A percentile compares a stretch with the other conserved stretches of the same genome.
phyloP scores from a whole-genome alignment of 129 eudicot genomes.

The Logfia minima region DNA sequence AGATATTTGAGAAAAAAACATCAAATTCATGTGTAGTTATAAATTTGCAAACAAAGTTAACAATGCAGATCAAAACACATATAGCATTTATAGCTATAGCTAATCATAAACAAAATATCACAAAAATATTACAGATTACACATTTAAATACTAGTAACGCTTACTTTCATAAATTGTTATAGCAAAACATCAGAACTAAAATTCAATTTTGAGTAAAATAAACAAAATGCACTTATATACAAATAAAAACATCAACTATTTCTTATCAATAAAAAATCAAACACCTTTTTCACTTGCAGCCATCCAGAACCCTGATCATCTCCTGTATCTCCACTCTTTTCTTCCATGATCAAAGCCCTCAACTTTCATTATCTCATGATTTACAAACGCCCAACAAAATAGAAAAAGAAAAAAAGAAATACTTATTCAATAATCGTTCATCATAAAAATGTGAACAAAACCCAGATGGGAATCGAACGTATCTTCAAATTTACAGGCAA shows the following conservation, averaged over 20 bases:
- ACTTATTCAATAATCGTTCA: slow-evolving; percentile 15
- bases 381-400: neutral
- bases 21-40: neutral
- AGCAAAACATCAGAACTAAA: neutral
- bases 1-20: neutral
- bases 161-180: slow-evolving; percentile 4
- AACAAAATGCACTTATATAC: slow-evolving; percentile 13
- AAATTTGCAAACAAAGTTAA: slow-evolving; percentile 15
- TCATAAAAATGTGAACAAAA: neutral
- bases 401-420: neutral
- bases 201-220: neutral
- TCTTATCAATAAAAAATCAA: neutral
- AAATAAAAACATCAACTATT: neutral
- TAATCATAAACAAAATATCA: slow-evolving; percentile 21
- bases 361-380: slow-evolving; percentile 26
- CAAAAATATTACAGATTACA: neutral
- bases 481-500: slow-evolving; percentile 14
- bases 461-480: slow-evolving; percentile 33
- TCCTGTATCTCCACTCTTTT: slow-evolving; percentile 58
- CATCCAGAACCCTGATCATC: slow-evolving; percentile 97
- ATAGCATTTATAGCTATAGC: neutral
- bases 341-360: slow-evolving; percentile 44
- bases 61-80: slow-evolving; percentile 9
- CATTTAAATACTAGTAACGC: slow-evolving; percentile 7
- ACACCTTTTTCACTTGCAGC: slow-evolving; percentile 96